Percentiles rank a stretch among this genome's conserved stretches.
phyloP scores from a whole-genome alignment of 1,284 basidiomycete genomes.

The Pseudozyma hubeiensis region DNA sequence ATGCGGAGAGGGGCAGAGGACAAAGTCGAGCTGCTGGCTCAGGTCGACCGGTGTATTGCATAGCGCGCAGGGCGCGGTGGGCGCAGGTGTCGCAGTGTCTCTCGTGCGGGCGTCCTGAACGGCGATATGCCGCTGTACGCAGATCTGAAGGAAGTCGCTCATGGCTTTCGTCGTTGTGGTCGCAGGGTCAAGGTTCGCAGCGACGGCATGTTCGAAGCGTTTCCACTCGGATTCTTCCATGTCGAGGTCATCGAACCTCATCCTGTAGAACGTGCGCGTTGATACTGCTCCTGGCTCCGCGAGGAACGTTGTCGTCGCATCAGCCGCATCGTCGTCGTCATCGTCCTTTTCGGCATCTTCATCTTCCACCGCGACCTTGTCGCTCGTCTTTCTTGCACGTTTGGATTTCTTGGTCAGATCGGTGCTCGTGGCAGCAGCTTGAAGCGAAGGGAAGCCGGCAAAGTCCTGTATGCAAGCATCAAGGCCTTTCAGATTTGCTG shows the following conservation, averaged over 20 bases:
- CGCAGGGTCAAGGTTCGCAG: background rate
- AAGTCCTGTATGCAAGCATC: slow-evolving; percentile 44
- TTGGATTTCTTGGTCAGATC: slow-evolving; percentile 38
- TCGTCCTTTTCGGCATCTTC: slow-evolving; percentile 21
- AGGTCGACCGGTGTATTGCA: slow-evolving; percentile 29
- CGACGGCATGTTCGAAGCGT: slow-evolving; percentile 15
- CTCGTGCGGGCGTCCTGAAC: slow-evolving; percentile 31
- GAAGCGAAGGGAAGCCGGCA: slow-evolving; percentile 20
- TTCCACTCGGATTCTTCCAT: slow-evolving; percentile 39
- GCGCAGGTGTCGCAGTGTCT: slow-evolving; percentile 3
- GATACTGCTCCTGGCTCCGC: background rate
- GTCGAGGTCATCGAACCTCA: slow-evolving; percentile 37
- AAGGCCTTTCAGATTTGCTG: slow-evolving; percentile 39
- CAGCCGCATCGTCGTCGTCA: background rate
- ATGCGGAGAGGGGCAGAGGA: slow-evolving; percentile 27
- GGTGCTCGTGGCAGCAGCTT: slow-evolving; percentile 2
- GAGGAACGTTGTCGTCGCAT: background rate
- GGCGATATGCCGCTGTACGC: slow-evolving; percentile 30
- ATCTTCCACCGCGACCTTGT: slow-evolving; percentile 12
- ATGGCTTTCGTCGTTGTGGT: background rate
- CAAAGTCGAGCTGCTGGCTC: slow-evolving; percentile 31
- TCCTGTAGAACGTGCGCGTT: slow-evolving; percentile 11
- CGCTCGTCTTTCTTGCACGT: slow-evolving; percentile 22
- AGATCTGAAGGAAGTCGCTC: slow-evolving; percentile 36
- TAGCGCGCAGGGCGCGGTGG: slow-evolving; percentile 19